Percentiles rank a stretch among this genome's conserved stretches.
Conservation (phyloP, 768 basidiomycete genomes). For the Mycena venus region DNA sequence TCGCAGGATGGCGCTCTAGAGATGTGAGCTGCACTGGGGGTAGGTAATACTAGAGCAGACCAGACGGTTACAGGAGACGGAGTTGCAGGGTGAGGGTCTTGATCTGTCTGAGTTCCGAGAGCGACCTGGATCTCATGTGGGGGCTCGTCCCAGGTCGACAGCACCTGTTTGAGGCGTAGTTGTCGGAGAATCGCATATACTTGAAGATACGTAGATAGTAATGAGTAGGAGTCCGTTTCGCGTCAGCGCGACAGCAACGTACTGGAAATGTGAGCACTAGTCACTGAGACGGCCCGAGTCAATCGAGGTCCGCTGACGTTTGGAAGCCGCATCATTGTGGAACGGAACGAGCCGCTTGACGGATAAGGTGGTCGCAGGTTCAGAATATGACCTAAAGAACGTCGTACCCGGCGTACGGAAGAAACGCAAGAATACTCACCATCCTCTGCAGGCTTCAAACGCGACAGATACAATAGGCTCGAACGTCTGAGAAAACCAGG, state of each 20-base stretch:
- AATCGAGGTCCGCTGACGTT: not conserved
- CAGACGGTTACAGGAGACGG: not conserved
- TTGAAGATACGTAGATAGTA: no score
- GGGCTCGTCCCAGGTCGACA: not conserved
- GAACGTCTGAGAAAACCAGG: constrained; percentile 22
- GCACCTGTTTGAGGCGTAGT: not conserved
- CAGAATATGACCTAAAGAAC: not conserved
- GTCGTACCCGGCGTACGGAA: not conserved
- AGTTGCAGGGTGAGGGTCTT: not conserved
- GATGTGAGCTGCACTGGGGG: not conserved
- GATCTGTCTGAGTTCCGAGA: not conserved
- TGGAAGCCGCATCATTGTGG: not conserved
- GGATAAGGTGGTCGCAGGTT: not conserved
- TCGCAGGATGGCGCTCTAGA: not conserved
- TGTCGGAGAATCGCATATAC: not conserved
- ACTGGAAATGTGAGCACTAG: not conserved
- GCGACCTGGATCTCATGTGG: not conserved
- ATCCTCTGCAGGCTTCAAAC: not conserved
- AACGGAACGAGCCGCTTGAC: not conserved
- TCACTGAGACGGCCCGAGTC: not conserved
- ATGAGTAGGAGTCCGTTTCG: no score
- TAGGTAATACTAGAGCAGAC: no score
- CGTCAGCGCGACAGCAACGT: no score
- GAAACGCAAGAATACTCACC: not conserved
- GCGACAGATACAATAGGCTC: constrained; percentile 13